Evolutionary conservation across 2,329 filamentous ascomycete species (phyloP).

Genomic region (Neurospora sp.): DNA sequence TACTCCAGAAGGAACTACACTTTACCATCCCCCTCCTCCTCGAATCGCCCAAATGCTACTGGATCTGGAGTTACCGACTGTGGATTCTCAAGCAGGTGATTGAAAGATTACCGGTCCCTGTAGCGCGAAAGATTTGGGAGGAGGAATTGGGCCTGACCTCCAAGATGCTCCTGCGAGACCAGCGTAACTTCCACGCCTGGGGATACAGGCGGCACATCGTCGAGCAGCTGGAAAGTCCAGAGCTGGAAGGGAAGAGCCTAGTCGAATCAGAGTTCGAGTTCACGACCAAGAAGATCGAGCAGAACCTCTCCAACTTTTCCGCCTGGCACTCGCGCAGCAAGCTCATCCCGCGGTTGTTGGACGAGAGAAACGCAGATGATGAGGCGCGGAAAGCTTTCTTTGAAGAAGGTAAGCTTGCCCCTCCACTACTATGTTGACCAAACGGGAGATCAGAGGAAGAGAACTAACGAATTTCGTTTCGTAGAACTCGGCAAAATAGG

Average conservation of each 20-base stretch:
- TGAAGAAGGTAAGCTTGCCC: conserved; percentile 49
- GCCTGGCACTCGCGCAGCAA: conserved; percentile 90
- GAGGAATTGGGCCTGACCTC: conserved; percentile 72
- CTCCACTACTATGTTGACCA: neutral
- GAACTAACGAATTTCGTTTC: conserved; percentile 15
- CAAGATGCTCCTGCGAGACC: conserved; percentile 83
- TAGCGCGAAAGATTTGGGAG: conserved; percentile 64
- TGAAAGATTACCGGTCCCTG: conserved; percentile 43
- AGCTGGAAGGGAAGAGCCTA: conserved; percentile 49
- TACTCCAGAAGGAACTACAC: conserved; percentile 63
- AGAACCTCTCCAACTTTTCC: conserved; percentile 90
- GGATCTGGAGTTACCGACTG: conserved; percentile 94
- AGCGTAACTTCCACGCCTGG: conserved; percentile 95
- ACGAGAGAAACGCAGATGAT: conserved; percentile 58
- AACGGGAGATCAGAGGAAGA: neutral
- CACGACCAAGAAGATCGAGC: conserved; percentile 77
- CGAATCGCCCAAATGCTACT: conserved; percentile 93
- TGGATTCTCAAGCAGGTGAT: conserved; percentile 75
- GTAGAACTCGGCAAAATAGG: conserved; percentile 66
- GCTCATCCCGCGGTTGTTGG: conserved; percentile 66
- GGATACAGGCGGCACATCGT: conserved; percentile 77
- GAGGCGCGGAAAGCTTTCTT: conserved; percentile 58
- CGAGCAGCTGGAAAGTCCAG: conserved; percentile 55
- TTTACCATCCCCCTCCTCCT: conserved; percentile 80
- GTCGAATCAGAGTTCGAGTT: conserved; percentile 78